Percentiles rank a stretch among this genome's conserved stretches.
Evolutionary conservation across 2,329 filamentous ascomycete species (phyloP).

Genomic region (Hypocrella siamensis): DNA sequence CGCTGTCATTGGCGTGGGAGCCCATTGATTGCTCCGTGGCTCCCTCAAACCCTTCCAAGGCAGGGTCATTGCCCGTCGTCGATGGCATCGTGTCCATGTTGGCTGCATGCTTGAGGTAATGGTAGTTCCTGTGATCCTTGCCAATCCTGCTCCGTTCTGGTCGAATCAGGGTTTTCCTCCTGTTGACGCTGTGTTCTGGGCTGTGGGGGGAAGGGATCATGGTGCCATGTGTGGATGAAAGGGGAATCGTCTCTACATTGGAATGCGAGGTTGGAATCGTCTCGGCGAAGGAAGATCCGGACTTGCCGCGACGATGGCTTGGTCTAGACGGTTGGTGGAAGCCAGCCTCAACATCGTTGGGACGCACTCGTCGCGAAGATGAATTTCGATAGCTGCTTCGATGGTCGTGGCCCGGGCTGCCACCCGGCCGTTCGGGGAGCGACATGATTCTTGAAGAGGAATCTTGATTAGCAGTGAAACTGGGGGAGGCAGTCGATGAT

Average conservation of each 20-base stretch:
- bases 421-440: conserved; percentile 48
- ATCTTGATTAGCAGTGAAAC: conserved; percentile 8
- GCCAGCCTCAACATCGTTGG: conserved; percentile 56
- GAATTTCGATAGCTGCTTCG: conserved; percentile 52
- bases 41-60: conserved; percentile 62
- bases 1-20: conserved; percentile 27
- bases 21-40: conserved; percentile 37
- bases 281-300: conserved; percentile 42
- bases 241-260: conserved; percentile 38
- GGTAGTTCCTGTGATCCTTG: conserved; percentile 80
- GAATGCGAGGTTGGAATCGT: conserved; percentile 38
- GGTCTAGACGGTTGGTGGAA: conserved; percentile 26
- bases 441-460: conserved; percentile 34
- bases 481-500: no score
- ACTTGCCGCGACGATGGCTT: conserved; percentile 38
- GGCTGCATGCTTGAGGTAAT: conserved; percentile 88
- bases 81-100: conserved; percentile 86
- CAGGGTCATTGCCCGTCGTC: conserved; percentile 79
- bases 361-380: conserved; percentile 46
- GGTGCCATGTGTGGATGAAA: conserved; percentile 27
- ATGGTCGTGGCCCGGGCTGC: conserved; percentile 43
- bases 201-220: conserved; percentile 15
- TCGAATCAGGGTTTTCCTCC: conserved; percentile 78
- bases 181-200: conserved; percentile 25
- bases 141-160: conserved; percentile 80